Base-by-base conservation (phyloP, 352 stramenopile species). In the Globisporangium splendens region DNA sequence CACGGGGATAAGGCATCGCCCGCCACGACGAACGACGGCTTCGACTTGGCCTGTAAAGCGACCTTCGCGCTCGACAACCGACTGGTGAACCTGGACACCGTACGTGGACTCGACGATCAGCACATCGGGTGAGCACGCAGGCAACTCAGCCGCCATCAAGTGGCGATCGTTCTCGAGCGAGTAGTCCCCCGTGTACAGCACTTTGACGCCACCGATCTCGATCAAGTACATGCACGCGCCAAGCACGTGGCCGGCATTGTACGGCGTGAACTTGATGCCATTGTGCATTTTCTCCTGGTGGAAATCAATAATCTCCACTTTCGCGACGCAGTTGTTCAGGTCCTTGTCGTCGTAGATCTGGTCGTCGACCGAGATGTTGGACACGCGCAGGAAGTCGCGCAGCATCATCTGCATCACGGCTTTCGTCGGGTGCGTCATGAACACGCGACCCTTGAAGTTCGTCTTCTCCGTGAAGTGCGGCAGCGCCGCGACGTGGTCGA, bases 401-500 rank as follows among this genome's bases (percentile, higher is more conserved):
- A 99, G 77, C 66, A 99, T 88, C 65, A 99, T 91, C 58, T 98
- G 84, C 80, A 99, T 97, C 15, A 99, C 97, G 15, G 97, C 97
- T 66, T 99, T 99, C 14, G 98, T 99, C 18, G 97, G 95, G 75
- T 99, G 96, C 35, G 98, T 99, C 96, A 99, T 99, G 76, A 99
- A 99, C 51, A 99, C 97, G 46, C 81, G 79, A 24, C 96, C 97
- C 56, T 96, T 97, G 62, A 99, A 99, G 55, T 95, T 92, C 17
- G 97, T 99, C 69, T 98, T 97, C 72, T 99, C 97, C 1, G 97
- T 99, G 50, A 99, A 98, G 68, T 99, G 98, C 15, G 98, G 98
- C 44, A 99, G 64, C n/a, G 92, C 96, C 2, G 97, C 98, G 10
- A 98, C 97, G 74, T 99, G 98, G 75, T 99, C 98, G 54, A 99